Evolutionary conservation across 2,329 filamentous ascomycete genomes (phyloP), one percentile per base, ranked within the genome.

Genomic region (Cladosporium sphaerospermum): DNA sequence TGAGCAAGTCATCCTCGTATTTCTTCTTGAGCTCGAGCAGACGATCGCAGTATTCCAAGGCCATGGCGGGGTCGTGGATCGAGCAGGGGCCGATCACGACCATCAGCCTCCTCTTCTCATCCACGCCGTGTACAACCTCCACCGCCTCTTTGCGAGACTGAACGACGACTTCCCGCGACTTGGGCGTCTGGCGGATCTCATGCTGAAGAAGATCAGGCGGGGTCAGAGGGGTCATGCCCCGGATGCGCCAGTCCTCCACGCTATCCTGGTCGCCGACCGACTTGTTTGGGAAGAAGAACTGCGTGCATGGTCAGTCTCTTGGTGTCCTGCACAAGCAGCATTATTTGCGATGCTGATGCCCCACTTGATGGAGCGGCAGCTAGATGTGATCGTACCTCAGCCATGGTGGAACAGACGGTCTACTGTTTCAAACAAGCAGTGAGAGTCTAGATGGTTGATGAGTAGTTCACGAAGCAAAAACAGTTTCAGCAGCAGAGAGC

Each of bases 61-160:
- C 93, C 11, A 84, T 84, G 45, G 78, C 83, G 8, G 93, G 93
- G 73, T 99, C 93, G 77, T 99, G 93, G 68, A 99, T 92, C 28
- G 91, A 96, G 79, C 93, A 99, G 50, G 93, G 93, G 2, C 93
- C 93, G 67, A 95, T 87, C 67, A 99, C 84, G 65, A 97, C 93
- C 57, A 99, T 82, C 33, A 99, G 86, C 56, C 91, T 88, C 11
- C 52, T 45, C 44, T 54, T 48, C 76, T 96, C 89, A 71, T 83
- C 85, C 60, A 82, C 78, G 66, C 86, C 84, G 70, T 88, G 85
- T 69, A 95, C 85, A 67, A 95, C 87, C 60, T 84, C 79, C 61
- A 86, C 82, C 53, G 82, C 81, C 61, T 84, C 81, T 63, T 78
- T 80, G 62, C 86, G 82, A 61, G 85, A 86, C 72, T 82, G 82